Conservation (phyloP, 1,284 basidiomycete genomes). For the Cryptococcus sp. region DNA sequence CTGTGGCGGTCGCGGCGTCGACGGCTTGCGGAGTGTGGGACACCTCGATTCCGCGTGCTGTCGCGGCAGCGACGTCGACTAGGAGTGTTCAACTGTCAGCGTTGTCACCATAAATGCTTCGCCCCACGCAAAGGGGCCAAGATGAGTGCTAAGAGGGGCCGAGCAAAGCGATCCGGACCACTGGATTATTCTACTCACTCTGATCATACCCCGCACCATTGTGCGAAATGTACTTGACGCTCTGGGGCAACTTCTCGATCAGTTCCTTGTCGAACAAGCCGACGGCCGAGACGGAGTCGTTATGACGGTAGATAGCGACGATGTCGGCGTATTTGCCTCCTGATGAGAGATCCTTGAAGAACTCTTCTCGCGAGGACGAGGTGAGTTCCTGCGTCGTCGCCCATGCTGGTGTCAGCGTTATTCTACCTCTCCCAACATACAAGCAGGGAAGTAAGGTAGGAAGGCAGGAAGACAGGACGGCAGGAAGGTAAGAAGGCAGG, state of each 20-base stretch:
- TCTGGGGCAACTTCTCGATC: slow-evolving; percentile 65
- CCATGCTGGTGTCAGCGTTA: not conserved
- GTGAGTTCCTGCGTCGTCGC: slow-evolving; percentile 61
- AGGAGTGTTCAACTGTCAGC: not conserved
- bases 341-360: slow-evolving; percentile 64
- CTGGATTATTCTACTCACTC: slow-evolving; percentile 25
- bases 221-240: slow-evolving; percentile 82
- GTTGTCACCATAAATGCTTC: too few species aligned
- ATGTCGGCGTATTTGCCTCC: slow-evolving; percentile 70
- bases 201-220: slow-evolving; percentile 82
- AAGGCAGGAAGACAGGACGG: too few species aligned
- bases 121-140: too few species aligned
- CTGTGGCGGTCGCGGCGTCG: slow-evolving; percentile 88
- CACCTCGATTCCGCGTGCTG: slow-evolving; percentile 73
- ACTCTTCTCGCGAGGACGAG: slow-evolving; percentile 66
- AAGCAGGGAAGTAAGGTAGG: too few species aligned
- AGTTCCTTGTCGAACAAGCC: slow-evolving; percentile 80
- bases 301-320: slow-evolving; percentile 74
- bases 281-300: slow-evolving; percentile 55
- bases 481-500: too few species aligned
- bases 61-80: slow-evolving; percentile 73
- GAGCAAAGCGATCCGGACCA: too few species aligned
- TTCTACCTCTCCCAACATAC: too few species aligned
- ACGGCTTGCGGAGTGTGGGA: slow-evolving; percentile 90
- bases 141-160: too few species aligned